Percentiles rank a stretch among this genome's conserved stretches.
Conservation (phyloP, 768 basidiomycete genomes). For the Mycena belliarum region DNA sequence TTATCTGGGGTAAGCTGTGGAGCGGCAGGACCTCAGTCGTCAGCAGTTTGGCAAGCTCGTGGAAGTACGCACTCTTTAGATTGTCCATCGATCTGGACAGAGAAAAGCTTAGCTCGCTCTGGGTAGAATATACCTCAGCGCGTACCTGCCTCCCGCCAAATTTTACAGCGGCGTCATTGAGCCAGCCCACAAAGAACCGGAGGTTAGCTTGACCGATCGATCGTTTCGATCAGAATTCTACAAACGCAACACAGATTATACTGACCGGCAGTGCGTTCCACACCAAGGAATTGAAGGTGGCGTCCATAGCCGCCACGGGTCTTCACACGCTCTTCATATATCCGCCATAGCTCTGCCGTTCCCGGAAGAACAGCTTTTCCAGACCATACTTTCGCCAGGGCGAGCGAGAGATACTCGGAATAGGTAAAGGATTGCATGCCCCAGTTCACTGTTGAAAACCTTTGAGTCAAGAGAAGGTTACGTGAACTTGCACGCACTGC, state of each 20-base stretch:
- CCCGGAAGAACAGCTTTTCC: slow-evolving; percentile 36
- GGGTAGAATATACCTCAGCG: neutral
- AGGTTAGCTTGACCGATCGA: slow-evolving; percentile 25
- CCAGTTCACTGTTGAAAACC: slow-evolving; percentile 34
- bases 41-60: neutral
- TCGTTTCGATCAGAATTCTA: too few species aligned
- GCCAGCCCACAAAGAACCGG: slow-evolving; percentile 39
- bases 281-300: slow-evolving; percentile 37
- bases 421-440: slow-evolving; percentile 43
- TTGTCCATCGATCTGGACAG: slow-evolving; percentile 22
- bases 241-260: too few species aligned
- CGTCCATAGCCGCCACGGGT: slow-evolving; percentile 38
- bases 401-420: slow-evolving; percentile 36
- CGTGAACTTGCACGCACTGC: slow-evolving; percentile 1
- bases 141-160: slow-evolving; percentile 40
- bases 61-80: slow-evolving; percentile 2
- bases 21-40: neutral
- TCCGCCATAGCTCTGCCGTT: slow-evolving; percentile 33
- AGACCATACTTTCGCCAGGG: slow-evolving; percentile 40
- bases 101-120: neutral
- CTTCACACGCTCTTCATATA: slow-evolving; percentile 31
- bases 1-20: slow-evolving; percentile 9
- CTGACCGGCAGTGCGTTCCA: slow-evolving; percentile 28
- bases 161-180: slow-evolving; percentile 39
- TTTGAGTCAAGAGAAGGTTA: neutral